Evolutionary conservation across 1,284 basidiomycete species (phyloP), one percentile per base, ranked within the genome.

Genomic region (Pisolithus thermaeus): DNA sequence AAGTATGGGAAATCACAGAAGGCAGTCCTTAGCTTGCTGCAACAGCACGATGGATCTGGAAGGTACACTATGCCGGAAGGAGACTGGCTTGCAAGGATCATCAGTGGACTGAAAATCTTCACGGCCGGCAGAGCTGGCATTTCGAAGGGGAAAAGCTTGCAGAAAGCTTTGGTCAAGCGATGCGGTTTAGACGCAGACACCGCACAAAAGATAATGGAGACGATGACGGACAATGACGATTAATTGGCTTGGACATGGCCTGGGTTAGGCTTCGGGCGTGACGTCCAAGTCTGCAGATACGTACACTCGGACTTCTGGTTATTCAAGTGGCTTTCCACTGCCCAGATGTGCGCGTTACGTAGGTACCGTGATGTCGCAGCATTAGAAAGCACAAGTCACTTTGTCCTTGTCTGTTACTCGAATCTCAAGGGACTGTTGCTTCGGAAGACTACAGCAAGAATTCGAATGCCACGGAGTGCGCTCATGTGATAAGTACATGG

Each of bases 11-110:
- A 63, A 43, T 69, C 64, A 6, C 55, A 41, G 18, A n/a, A 5
- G 1, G 60, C 61, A 27, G 56, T 66, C 20, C 9, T 22, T 4
- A 20, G 7, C 16, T 16, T 66, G 50, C 49, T 66, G 53, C 42
- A 45, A 14, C 54, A 55, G 22, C 50, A 53, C 43, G 36, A 32
- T 3, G 46, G 47, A 2, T 18, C 50, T 0, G 63, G 56, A 42
- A 64, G 50, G 43, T 65, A 63, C 20, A 52, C 20, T 12, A 69
- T 65, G 63, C 66, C 65, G 0, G 20, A 64, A 3, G 66, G 67
- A 9, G 36, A 45, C 7, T 68, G 63, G 66, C 23, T 57, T 20
- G 3, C 61, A 39, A 57, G 56, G 39, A 54, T 67, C 52, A 43
- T 66, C 47, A 64, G 59, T 35, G 1, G 49, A 22, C 64, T 67